Evolutionary conservation across 768 basidiomycete genomes (phyloP).

Genomic region (Baorangia bicolor): DNA sequence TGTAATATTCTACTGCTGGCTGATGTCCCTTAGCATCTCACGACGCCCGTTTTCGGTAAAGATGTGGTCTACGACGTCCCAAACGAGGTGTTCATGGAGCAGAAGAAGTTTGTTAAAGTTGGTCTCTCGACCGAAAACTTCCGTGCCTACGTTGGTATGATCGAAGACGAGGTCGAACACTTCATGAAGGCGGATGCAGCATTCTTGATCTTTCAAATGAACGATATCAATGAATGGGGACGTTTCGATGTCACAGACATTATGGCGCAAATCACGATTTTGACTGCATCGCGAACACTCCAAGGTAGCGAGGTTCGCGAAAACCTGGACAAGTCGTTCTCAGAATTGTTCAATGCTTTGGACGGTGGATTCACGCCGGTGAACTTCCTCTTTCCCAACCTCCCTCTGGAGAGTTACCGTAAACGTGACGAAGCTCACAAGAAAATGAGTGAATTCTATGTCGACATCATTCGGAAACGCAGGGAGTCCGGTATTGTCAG

Average conservation of each 20-base stretch:
- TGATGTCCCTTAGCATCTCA: conserved; percentile 61
- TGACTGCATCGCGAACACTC: conserved; percentile 90
- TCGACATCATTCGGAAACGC: conserved; percentile 78
- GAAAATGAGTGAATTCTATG: conserved; percentile 93
- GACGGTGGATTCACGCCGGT: conserved; percentile 96
- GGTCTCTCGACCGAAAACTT: conserved; percentile 93
- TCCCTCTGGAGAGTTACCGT: conserved; percentile 89
- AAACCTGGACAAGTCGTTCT: conserved; percentile 78
- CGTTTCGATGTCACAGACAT: conserved; percentile 69
- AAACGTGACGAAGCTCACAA: conserved; percentile 85
- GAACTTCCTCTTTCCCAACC: conserved; percentile 92
- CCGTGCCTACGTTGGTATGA: conserved; percentile 78
- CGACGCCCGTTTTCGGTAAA: conserved; percentile 94
- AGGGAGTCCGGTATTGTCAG: conserved; percentile 47
- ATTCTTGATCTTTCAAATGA: conserved; percentile 61
- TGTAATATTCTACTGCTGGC: neutral
- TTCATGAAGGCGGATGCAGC: conserved; percentile 65
- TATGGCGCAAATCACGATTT: conserved; percentile 87
- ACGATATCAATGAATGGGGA: conserved; percentile 76
- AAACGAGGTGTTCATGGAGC: conserved; percentile 97
- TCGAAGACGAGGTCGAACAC: conserved; percentile 70
- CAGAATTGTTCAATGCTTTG: conserved; percentile 80
- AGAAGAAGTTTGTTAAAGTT: conserved; percentile 97
- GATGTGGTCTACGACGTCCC: conserved; percentile 98
- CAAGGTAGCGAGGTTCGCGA: conserved; percentile 90